Evolutionary conservation across 306 rosid species (phyloP).

Genomic region (Elaeagnus macrophylla): DNA sequence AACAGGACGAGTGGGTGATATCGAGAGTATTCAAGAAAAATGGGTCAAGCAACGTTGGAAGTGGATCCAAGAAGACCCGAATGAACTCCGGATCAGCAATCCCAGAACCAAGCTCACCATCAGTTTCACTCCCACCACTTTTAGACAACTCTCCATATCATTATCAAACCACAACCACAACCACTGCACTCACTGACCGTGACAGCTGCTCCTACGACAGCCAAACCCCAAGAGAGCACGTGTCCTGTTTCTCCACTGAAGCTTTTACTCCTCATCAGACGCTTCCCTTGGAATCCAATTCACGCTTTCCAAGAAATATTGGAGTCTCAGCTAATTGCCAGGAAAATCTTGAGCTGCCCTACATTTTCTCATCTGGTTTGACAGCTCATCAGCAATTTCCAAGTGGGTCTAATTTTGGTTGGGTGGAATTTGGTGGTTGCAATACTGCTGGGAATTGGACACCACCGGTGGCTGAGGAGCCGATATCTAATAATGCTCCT

Average conservation of each 20-base stretch:
- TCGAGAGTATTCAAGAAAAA: slow-evolving; percentile 82
- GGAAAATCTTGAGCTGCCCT: slow-evolving; percentile 77
- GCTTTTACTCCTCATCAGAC: not conserved
- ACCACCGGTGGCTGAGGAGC: slow-evolving; percentile 25
- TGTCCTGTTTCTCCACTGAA: slow-evolving; percentile 99
- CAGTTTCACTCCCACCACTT: slow-evolving; percentile 79
- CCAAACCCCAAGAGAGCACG: slow-evolving; percentile 72
- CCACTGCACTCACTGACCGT: slow-evolving; percentile 28
- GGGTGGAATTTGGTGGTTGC: slow-evolving; percentile 10
- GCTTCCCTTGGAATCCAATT: not conserved
- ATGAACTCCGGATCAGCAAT: slow-evolving; percentile 18
- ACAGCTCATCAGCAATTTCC: slow-evolving; percentile 6
- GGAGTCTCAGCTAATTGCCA: slow-evolving; percentile 67
- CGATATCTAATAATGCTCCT: slow-evolving; percentile 23
- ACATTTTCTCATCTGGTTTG: slow-evolving; percentile 19
- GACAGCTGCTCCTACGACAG: slow-evolving; percentile 32
- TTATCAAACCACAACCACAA: not conserved
- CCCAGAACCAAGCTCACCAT: slow-evolving; percentile 76
- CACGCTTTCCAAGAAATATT: slow-evolving; percentile 2
- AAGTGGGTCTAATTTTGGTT: not conserved
- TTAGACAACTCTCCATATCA: slow-evolving; percentile 63
- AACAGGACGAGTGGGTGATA: slow-evolving; percentile 96
- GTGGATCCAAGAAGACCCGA: slow-evolving; percentile 44
- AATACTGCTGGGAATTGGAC: slow-evolving; percentile 33
- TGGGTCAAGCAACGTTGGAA: slow-evolving; percentile 15